Percentiles rank a stretch among this genome's conserved stretches.
These are phyloP conservation scores for Testicularia cyperi DNA, from an alignment of 1,284 basidiomycete genomes.

Conservation along the genomic window DNA sequence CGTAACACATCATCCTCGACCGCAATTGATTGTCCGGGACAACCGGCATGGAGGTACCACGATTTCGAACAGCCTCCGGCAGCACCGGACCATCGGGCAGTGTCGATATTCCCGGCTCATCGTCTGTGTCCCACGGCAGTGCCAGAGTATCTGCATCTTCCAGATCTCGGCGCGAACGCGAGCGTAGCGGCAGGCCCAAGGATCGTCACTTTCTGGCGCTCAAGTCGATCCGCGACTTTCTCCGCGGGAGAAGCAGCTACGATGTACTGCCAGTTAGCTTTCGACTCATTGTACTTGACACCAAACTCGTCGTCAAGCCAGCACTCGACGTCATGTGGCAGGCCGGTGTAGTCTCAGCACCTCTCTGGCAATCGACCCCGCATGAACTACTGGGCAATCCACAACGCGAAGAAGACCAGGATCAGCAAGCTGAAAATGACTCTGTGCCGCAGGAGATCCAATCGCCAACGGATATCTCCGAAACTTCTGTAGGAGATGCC, in stretches of 20 bases:
- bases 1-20: too few species aligned
- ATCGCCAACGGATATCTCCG: too few species aligned
- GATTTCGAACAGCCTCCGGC: slow-evolving; percentile 16
- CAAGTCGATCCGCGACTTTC: slow-evolving; percentile 75
- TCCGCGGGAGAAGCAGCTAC: slow-evolving; percentile 82
- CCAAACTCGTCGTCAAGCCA: slow-evolving; percentile 55
- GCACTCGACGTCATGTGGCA: slow-evolving; percentile 60
- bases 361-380: slow-evolving; percentile 69
- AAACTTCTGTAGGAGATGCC: too few species aligned
- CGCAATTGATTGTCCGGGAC: too few species aligned
- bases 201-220: slow-evolving; percentile 65
- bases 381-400: slow-evolving; percentile 12
- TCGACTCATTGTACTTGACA: slow-evolving; percentile 90
- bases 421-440: not conserved
- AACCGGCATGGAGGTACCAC: slow-evolving; percentile 22
- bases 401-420: not conserved
- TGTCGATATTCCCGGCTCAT: slow-evolving; percentile 24
- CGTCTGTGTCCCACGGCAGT: slow-evolving; percentile 10
- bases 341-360: slow-evolving; percentile 84
- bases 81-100: slow-evolving; percentile 6
- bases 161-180: slow-evolving; percentile 17
- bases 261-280: slow-evolving; percentile 96
- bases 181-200: slow-evolving; percentile 24
- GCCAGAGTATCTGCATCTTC: slow-evolving; percentile 3
- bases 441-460: too few species aligned